Evolutionary conservation across 345 rosid species (phyloP), one percentile per base, ranked within the genome.

Genomic region (Microcos paniculata): DNA sequence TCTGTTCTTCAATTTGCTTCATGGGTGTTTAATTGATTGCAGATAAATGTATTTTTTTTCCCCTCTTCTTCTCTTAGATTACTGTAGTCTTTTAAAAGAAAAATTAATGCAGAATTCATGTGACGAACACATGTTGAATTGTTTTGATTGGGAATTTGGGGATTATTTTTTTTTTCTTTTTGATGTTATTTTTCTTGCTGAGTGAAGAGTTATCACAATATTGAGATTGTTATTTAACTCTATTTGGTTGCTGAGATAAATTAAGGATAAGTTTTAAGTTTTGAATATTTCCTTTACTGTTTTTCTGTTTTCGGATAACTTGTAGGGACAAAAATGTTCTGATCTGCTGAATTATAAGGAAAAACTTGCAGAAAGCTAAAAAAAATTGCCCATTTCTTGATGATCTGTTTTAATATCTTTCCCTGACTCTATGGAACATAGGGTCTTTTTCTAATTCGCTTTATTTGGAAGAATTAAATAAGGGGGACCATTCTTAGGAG

Each of bases 1-100:
- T 70, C 30, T 70, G 5, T 70, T 70, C 28, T 52, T 51, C 61
- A 52, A 31, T 52, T 70, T 33, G 12, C 31, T 52, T 70, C 48
- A 52, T 35, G n/a, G 62, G 62, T 38, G 31, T 70, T 52, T 28
- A 53, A 31, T n/a, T 70, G 49, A 70, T 70, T 31, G 43, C 26
- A 38, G 24, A 33, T 48, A 31, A 19, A 3, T 70, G 43, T 15
- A 12, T 31, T 48, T 12, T 67, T 10, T 26, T 5, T 51, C 14
- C 31, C 3, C 26, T 51, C 42, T 28, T 51, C 3, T 45, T 51
- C 42, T 28, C 16, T 43, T 16, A 18, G 24, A 28, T 48, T 1
- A 4, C 23, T 68, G 16, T 31, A 45, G 8, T 67, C 18, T 6
- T 43, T 65, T 15, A n/a, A n/a, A n/a, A n/a, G n/a, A n/a, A n/a